A percentile compares a stretch with the other conserved stretches of the same genome.
These are phyloP conservation scores for Aspergillus oerlinghausenensis DNA, from an alignment of 2,329 filamentous ascomycete genomes.

Conservation along the genomic window DNA sequence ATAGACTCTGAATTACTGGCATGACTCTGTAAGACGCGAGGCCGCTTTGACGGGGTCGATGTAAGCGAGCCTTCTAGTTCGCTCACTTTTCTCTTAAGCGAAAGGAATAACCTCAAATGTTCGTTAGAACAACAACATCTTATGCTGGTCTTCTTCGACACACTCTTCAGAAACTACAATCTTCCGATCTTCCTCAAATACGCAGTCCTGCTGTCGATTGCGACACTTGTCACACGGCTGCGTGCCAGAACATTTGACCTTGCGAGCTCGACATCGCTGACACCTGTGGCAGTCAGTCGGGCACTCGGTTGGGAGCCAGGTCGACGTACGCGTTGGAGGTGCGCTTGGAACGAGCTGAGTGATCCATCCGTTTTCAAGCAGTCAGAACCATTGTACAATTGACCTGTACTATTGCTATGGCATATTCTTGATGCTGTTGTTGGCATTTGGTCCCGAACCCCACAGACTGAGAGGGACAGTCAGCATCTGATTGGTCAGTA, in stretches of 20 bases:
- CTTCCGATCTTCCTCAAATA: conserved; percentile 41
- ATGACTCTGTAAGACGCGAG: background rate
- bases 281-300: conserved; percentile 25
- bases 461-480: background rate
- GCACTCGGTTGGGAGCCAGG: background rate
- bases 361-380: conserved; percentile 3
- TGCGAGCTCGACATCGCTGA: conserved; percentile 35
- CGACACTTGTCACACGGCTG: conserved; percentile 36
- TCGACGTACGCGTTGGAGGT: conserved; percentile 18
- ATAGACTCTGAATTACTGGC: background rate
- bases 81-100: conserved; percentile 14
- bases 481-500: background rate
- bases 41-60: background rate
- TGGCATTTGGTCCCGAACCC: background rate
- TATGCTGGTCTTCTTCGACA: background rate
- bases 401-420: background rate
- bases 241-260: conserved; percentile 36
- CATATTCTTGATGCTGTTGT: background rate
- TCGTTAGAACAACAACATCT: background rate
- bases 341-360: conserved; percentile 12
- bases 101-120: conserved; percentile 12
- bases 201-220: conserved; percentile 32
- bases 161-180: conserved; percentile 43
- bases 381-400: background rate
- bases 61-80: conserved; percentile 9